These are phyloP conservation scores for Acanthochlamys bracteata DNA, from an alignment of 106 monocot species.

Conservation along the genomic window DNA sequence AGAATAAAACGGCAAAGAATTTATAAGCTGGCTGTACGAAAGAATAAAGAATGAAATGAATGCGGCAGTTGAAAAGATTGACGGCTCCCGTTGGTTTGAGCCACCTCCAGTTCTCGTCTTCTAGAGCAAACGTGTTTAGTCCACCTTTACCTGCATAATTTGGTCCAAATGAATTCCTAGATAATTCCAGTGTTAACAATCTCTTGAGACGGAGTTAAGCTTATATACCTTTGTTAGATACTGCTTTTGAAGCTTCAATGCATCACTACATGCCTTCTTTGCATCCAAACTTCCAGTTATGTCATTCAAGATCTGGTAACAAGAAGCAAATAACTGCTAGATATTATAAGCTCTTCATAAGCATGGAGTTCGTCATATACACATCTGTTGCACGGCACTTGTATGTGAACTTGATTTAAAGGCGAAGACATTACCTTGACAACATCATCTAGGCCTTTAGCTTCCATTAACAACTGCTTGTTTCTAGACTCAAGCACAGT, in stretches of 20 bases:
- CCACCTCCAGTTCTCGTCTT: too few species aligned
- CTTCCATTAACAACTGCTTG: constrained; percentile 49
- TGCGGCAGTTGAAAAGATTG: neutral
- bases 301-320: constrained; percentile 48
- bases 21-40: neutral
- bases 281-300: constrained; percentile 61
- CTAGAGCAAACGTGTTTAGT: neutral
- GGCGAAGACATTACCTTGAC: constrained; percentile 50
- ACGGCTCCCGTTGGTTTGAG: too few species aligned
- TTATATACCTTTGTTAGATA: constrained; percentile 31
- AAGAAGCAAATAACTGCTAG: constrained; percentile 2
- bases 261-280: constrained; percentile 49
- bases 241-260: constrained; percentile 42
- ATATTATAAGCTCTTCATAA: too few species aligned
- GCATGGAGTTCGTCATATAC: too few species aligned
- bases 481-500: constrained; percentile 66
- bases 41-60: neutral
- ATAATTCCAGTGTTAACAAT: too few species aligned
- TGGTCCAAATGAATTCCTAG: too few species aligned
- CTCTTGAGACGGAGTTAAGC: neutral
- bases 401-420: too few species aligned
- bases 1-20: neutral
- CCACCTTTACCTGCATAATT: constrained; percentile 16
- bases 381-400: too few species aligned
- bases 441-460: constrained; percentile 80